Percentiles rank a stretch among this genome's conserved stretches.
Conservation (phyloP, 164 flowering plant species). For the Paratinospora sagittata region DNA sequence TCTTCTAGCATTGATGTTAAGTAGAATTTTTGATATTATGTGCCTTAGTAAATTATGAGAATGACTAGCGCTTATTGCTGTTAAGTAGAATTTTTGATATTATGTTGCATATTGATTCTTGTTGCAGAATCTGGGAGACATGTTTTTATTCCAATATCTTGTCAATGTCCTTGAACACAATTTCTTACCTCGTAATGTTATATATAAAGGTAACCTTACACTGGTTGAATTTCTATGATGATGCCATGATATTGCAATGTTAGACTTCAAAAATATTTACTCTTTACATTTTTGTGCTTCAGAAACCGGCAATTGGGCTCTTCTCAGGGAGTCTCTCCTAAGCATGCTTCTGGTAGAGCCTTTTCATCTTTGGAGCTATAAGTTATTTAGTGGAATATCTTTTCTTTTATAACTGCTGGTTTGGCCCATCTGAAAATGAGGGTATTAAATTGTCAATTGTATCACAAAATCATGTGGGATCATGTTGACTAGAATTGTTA, state of each 20-base stretch:
- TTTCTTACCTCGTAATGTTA: slow-evolving; percentile 47
- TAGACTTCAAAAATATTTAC: background rate
- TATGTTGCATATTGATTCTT: background rate
- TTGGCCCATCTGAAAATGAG: background rate
- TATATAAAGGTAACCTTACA: slow-evolving; percentile 38
- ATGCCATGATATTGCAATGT: background rate
- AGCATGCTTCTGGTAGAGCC: slow-evolving; percentile 69
- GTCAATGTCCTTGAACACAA: slow-evolving; percentile 63
- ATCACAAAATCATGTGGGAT: too few species aligned
- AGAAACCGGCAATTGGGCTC: slow-evolving; percentile 64
- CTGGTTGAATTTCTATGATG: background rate
- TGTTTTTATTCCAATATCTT: slow-evolving; percentile 74
- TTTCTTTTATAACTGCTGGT: slow-evolving; percentile 7
- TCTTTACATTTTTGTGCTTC: slow-evolving; percentile 20
- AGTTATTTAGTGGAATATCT: background rate
- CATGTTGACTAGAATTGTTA: too few species aligned
- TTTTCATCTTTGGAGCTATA: slow-evolving; percentile 9
- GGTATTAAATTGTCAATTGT: background rate
- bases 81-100: too few species aligned
- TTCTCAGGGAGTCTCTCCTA: slow-evolving; percentile 58
- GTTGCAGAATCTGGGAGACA: slow-evolving; percentile 52
- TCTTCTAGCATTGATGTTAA: background rate
- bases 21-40: too few species aligned
- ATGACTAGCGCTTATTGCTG: too few species aligned
- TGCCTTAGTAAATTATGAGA: too few species aligned